Base-by-base conservation (phyloP, 176 grass and related monocot species). In the Cymbopogon citratus region DNA sequence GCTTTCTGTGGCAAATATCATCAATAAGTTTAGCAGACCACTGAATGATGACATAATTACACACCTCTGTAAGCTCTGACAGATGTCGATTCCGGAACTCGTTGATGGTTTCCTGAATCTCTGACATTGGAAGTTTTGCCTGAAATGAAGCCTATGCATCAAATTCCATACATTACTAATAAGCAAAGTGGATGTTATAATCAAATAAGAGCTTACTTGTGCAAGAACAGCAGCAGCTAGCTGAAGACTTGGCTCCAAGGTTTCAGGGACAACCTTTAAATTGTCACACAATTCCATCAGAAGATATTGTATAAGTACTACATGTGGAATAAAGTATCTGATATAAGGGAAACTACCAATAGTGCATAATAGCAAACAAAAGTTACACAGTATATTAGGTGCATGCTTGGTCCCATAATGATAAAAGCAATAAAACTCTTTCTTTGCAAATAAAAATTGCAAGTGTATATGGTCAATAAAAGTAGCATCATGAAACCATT, bases 211-310 rank as follows among this genome's bases (percentile, higher is more conserved):
- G 34, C 70, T 82, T 88, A 99, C 96, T 87, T 99, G 96, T 66
- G 92, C 91, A 88, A 99, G 96, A 74, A 99, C 96, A 70, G 96
- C 96, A 81, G 96, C 89, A 88, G 96, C 92, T 77, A 99, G 75
- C 69, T 99, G 96, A 62, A 99, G 91, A 91, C 96, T 99, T 75
- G 96, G 96, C 90, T 99, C 96, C 87, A 99, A 91, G 52, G 96
- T 99, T 81, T 99, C 96, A 35, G 96, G 96, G 38, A 99, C 92
- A 67, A 99, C 96, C 96, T 98, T 86, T 45, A 81, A 94, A 81
- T n/a, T 12, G 19, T 71, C 27, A 40, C 11, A 60, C 11, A 60
- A 19, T 74, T 73, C 59, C 8, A 68, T 73, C 21, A 82, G 69
- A 31, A 23, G 26, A 61, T 36, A 73, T 52, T 52, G 18, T 41